These are phyloP conservation scores for Smallanthus sonchifolius DNA, from an alignment of 129 eudicot genomes.

Conservation along the genomic window DNA sequence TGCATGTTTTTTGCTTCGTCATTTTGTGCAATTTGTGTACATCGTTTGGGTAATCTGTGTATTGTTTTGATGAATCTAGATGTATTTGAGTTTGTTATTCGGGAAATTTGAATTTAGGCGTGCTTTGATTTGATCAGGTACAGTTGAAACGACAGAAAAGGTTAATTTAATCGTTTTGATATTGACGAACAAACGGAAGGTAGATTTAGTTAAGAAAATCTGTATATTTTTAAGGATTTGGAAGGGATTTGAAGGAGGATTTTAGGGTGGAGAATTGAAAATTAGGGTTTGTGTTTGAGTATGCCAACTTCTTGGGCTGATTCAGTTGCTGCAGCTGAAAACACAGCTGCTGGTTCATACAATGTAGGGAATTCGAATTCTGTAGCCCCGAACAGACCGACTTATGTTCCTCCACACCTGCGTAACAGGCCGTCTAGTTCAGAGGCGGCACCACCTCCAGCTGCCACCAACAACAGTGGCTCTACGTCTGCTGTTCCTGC, in stretches of 20 bases:
- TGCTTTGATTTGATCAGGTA: constrained; percentile 20
- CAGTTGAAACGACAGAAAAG: neutral
- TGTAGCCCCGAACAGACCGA: constrained; percentile 22
- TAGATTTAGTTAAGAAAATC: constrained; percentile 9
- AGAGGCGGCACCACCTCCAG: constrained; percentile 36
- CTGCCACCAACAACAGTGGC: constrained; percentile 29
- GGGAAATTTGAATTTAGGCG: neutral
- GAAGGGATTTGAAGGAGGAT: neutral
- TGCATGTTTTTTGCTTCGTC: neutral
- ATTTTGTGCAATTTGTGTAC: too few species aligned
- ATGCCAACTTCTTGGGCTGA: constrained; percentile 77
- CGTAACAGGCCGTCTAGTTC: constrained; percentile 47
- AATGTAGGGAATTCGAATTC: constrained; percentile 16
- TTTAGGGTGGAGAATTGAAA: constrained; percentile 9
- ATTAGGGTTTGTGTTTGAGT: constrained; percentile 30
- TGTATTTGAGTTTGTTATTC: constrained; percentile 9
- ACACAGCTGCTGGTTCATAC: constrained; percentile 43
- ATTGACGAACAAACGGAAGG: constrained; percentile 24
- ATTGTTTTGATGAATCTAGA: neutral
- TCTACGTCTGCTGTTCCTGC: constrained; percentile 21
- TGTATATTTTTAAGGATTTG: neutral
- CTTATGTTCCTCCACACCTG: constrained; percentile 70
- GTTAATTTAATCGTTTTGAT: constrained; percentile 12
- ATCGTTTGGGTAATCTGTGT: neutral
- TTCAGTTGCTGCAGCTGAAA: constrained; percentile 53